Conservation (phyloP, 1,139 yeast species). For the Hyphopichia pseudoburtonii region DNA sequence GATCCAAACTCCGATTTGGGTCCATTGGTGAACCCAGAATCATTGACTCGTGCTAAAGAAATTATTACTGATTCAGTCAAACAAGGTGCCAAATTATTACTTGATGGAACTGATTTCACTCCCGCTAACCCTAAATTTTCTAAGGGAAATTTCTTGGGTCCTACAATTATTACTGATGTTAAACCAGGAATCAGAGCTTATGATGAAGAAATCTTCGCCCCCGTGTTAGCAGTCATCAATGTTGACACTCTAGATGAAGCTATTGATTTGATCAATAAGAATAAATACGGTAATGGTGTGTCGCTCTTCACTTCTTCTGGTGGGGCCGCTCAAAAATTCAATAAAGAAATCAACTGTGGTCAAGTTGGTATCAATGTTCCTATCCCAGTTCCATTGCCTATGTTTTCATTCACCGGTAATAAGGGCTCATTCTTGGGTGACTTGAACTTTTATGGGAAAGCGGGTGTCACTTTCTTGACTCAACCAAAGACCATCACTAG, state of each 20-base stretch:
- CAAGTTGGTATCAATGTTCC: slow-evolving; percentile 83
- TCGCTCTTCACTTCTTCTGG: slow-evolving; percentile 73
- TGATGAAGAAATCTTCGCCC: slow-evolving; percentile 77
- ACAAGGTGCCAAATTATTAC: slow-evolving; percentile 57
- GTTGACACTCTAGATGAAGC: slow-evolving; percentile 75
- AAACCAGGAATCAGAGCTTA: slow-evolving; percentile 72
- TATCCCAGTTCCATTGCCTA: slow-evolving; percentile 81
- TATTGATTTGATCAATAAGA: slow-evolving; percentile 60
- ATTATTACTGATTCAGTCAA: slow-evolving; percentile 57
- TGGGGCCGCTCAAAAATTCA: slow-evolving; percentile 67
- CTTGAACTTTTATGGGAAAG: slow-evolving; percentile 76
- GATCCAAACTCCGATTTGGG: slow-evolving; percentile 64
- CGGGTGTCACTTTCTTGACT: slow-evolving; percentile 70
- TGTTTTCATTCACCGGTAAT: slow-evolving; percentile 80
- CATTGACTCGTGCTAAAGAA: slow-evolving; percentile 53
- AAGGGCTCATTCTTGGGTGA: slow-evolving; percentile 79
- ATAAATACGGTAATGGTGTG: slow-evolving; percentile 74
- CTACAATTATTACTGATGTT: slow-evolving; percentile 64
- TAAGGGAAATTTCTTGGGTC: slow-evolving; percentile 74
- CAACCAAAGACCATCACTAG: slow-evolving; percentile 76
- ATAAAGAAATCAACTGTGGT: slow-evolving; percentile 69
- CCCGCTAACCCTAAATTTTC: slow-evolving; percentile 48
- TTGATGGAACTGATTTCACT: slow-evolving; percentile 62
- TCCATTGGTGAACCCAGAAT: slow-evolving; percentile 65
- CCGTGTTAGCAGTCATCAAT: slow-evolving; percentile 65